phyloP scores from a whole-genome alignment of 208 protist species.

The Leishmania braziliensis region DNA sequence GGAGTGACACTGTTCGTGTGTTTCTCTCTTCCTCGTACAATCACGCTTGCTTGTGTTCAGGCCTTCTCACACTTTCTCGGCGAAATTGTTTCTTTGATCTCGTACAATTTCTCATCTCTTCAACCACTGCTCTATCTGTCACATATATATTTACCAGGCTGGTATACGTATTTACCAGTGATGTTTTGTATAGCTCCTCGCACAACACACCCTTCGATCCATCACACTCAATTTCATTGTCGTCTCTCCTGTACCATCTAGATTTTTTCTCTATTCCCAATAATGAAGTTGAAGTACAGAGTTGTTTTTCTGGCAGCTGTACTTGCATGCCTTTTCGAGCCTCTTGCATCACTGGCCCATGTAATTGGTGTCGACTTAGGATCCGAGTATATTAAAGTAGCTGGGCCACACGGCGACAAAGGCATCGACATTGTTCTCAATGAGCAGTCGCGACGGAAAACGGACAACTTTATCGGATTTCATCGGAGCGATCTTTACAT shows the following conservation, averaged over 20 bases:
- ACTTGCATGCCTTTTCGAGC: conserved; percentile 12
- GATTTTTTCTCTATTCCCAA: background rate
- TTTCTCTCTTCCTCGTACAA: background rate
- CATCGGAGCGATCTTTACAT: conserved; percentile 89
- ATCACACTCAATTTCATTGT: background rate
- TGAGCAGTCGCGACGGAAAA: conserved; percentile 94
- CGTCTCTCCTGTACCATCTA: background rate
- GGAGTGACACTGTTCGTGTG: background rate
- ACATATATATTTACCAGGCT: background rate
- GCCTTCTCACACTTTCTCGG: background rate
- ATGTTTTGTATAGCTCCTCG: background rate
- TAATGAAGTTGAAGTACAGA: background rate
- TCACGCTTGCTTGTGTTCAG: background rate
- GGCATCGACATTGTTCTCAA: conserved; percentile 94
- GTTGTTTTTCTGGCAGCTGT: background rate
- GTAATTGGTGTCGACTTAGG: conserved; percentile 90
- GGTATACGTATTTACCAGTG: background rate
- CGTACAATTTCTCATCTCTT: background rate
- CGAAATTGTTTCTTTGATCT: background rate
- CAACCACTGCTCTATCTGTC: background rate
- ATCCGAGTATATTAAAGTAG: conserved; percentile 84
- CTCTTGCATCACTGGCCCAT: conserved; percentile 28
- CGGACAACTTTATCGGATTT: conserved; percentile 91
- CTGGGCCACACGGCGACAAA: conserved; percentile 65
- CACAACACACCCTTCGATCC: background rate